A percentile compares a stretch with the other conserved stretches of the same genome.
Evolutionary conservation across 768 basidiomycete genomes (phyloP).

Genomic region (Neoboletus magnificus): DNA sequence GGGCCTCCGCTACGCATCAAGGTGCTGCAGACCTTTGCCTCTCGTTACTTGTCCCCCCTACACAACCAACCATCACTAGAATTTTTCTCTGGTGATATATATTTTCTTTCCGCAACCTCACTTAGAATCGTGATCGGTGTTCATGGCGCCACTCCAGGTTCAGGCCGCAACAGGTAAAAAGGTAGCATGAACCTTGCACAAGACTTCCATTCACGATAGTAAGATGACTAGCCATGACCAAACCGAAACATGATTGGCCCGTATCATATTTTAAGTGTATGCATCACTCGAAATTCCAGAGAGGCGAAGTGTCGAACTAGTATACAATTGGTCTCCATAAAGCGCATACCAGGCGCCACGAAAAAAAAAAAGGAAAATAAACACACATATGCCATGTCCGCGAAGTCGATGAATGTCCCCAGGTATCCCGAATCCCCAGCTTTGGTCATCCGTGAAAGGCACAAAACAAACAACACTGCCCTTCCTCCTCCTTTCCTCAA

Average conservation of each 20-base stretch:
- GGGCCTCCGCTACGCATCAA: conserved; percentile 50
- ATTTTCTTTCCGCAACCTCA: too few relatives aligned
- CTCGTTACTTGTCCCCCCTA: conserved; percentile 57
- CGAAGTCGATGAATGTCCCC: too few relatives aligned
- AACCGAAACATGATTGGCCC: too few relatives aligned
- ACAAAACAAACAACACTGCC: not conserved
- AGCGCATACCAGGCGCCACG: not conserved
- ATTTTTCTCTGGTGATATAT: too few relatives aligned
- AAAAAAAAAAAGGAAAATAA: not conserved
- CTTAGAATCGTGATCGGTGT: too few relatives aligned
- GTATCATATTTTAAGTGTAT: too few relatives aligned
- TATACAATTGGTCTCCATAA: conserved; percentile 2
- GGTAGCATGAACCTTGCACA: too few relatives aligned
- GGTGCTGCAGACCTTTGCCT: conserved; percentile 58
- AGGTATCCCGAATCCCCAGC: not conserved
- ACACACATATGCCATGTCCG: too few relatives aligned
- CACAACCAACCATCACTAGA: conserved; percentile 35
- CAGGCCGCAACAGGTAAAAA: too few relatives aligned
- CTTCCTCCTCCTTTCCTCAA: not conserved
- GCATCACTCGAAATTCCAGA: not conserved
- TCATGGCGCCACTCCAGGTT: too few relatives aligned
- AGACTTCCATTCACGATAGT: too few relatives aligned
- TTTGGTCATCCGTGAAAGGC: not conserved
- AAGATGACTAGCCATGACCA: too few relatives aligned
- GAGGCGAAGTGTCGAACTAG: conserved; percentile 2